A percentile compares a stretch with the other conserved stretches of the same genome.
These are phyloP conservation scores for Ogataea paraovalis DNA, from an alignment of 805 yeast species.

Conservation along the genomic window DNA sequence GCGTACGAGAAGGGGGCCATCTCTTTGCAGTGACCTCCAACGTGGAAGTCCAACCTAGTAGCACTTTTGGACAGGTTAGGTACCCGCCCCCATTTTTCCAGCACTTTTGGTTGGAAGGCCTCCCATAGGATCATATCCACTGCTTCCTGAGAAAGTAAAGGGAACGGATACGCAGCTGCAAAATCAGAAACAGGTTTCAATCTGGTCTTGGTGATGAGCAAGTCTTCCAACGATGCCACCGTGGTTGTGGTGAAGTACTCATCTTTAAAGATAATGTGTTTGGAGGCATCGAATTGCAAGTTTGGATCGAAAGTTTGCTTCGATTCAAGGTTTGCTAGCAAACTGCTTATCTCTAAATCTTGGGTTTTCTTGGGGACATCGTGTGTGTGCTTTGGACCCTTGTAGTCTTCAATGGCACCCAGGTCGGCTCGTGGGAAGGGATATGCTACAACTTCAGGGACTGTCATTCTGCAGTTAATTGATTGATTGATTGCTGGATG, in stretches of 20 bases:
- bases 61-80: conserved; percentile 27
- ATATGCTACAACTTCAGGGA: conserved; percentile 6
- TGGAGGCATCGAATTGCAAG: conserved; percentile 33
- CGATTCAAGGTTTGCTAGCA: conserved; percentile 15
- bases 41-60: conserved; percentile 38
- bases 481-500: too few species aligned
- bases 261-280: conserved; percentile 34
- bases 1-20: conserved; percentile 41
- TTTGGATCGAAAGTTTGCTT: conserved; percentile 26
- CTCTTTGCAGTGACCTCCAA: conserved; percentile 44
- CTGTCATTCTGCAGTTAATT: not conserved
- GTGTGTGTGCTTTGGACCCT: conserved; percentile 3
- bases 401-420: conserved; percentile 16
- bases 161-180: conserved; percentile 52
- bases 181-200: conserved; percentile 30
- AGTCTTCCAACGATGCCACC: conserved; percentile 33
- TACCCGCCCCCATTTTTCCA: conserved; percentile 39
- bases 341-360: conserved; percentile 17
- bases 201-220: conserved; percentile 32
- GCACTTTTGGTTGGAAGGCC: conserved; percentile 39
- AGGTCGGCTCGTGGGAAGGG: conserved; percentile 15
- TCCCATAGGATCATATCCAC: conserved; percentile 31
- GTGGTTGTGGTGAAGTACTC: conserved; percentile 35
- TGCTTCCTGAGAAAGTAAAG: conserved; percentile 55
- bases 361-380: conserved; percentile 20